phyloP scores from a whole-genome alignment of 2,329 filamentous ascomycete genomes.

The Monilinia fructigena region DNA sequence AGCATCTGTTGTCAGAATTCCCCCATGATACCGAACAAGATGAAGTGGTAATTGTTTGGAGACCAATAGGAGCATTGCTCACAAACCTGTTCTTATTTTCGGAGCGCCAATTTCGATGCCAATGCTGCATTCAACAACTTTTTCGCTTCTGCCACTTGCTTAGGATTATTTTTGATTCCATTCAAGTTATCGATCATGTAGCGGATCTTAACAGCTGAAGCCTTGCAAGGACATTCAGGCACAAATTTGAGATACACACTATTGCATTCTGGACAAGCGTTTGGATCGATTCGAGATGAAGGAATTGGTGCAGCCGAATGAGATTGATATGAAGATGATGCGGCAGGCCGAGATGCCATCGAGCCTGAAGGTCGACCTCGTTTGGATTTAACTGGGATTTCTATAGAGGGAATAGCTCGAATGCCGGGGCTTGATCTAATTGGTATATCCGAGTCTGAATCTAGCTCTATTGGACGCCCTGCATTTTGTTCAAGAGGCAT shows the following conservation, averaged over 20 bases:
- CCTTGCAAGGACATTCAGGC: not conserved
- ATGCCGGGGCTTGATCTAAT: not conserved
- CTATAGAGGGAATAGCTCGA: not conserved
- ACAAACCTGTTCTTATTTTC: not conserved
- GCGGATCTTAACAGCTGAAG: not conserved
- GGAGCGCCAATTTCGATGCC: not conserved
- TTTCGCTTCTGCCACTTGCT: not conserved
- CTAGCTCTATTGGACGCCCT: not conserved
- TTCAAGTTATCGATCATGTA: conserved; percentile 17
- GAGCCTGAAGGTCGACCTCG: conserved; percentile 8
- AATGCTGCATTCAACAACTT: not conserved
- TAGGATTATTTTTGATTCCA: not conserved
- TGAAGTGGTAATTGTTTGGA: not conserved
- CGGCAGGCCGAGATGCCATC: not conserved
- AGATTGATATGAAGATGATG: not conserved
- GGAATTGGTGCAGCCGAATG: not conserved
- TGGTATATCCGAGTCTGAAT: not conserved
- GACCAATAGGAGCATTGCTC: not conserved
- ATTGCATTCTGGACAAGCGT: not conserved
- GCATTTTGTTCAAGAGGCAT: not conserved
- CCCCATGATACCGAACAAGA: not conserved
- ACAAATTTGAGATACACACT: not conserved
- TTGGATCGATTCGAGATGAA: not conserved
- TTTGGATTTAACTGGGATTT: conserved; percentile 8
- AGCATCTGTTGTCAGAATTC: not conserved